Evolutionary conservation across 805 yeast genomes (phyloP), one percentile per base, ranked within the genome.

Genomic region (Kazachstania viticola): DNA sequence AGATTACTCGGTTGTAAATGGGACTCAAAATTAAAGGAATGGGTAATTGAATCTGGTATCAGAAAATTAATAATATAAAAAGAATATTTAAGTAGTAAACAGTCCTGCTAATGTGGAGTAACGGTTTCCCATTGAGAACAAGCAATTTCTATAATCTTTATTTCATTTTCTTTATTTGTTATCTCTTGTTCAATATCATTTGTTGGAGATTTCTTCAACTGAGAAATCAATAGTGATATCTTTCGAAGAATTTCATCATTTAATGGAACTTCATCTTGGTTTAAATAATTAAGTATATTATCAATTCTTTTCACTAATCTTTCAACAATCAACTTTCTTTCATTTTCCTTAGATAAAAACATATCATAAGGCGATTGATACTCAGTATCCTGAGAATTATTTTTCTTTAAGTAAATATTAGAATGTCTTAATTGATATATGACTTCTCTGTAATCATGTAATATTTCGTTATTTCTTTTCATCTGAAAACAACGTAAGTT

Each of bases 41-140:
- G 88, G 83, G 74, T 73, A 31, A 68, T 82, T n/a, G 67, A 78
- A n/a, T 73, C 70, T 29, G 88, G 94, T 1, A 55, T 87, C 6
- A 62, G 95, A 42, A 64, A 83, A 39, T 55, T 87, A n/a, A 72
- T 84, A 44, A 62, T 82, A 22, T 82, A 56, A 21, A 16, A 13
- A n/a, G 11, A 17, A 9, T 28, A 9, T 27, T 21, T 15, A 12
- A 15, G 9, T 17, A 17, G 14, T 21, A 7, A 9, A n/a, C 16
- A 22, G n/a, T 9, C n/a, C 9, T 15, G 18, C 28, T 30, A 37
- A 21, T 30, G 23, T 18, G 29, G 27, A 4, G 21, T 33, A 12
- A 25, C 22, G 32, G 41, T 42, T 27, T 52, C 54, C 54, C 56
- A 49, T 36, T 49, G 57, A 28, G 46, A 41, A 21, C 53, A 49